phyloP scores from a whole-genome alignment of 2,329 filamentous ascomycete genomes.

The Colletotrichum orchidophilum region DNA sequence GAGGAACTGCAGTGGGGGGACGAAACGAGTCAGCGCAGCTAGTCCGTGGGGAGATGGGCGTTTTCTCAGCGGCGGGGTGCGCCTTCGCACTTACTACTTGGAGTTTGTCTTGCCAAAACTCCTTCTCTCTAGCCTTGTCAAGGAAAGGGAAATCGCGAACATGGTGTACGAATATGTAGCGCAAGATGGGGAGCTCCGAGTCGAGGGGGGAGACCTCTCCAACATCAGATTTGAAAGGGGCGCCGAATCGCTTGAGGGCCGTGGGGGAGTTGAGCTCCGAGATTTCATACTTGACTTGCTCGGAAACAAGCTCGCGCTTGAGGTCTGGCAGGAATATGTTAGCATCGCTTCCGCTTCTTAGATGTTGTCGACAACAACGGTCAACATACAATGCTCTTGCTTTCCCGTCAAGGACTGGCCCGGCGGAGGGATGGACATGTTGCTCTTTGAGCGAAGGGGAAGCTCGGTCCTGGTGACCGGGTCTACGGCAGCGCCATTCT shows the following conservation, averaged over 20 bases:
- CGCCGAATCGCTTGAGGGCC: conserved; percentile 92
- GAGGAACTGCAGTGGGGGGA: conserved; percentile 73
- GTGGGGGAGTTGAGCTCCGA: conserved; percentile 93
- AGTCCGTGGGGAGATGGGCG: background rate
- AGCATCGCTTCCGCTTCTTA: background rate
- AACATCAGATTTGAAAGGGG: conserved; percentile 90
- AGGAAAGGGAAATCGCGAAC: conserved; percentile 97
- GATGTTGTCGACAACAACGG: background rate
- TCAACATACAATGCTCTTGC: conserved; percentile 91
- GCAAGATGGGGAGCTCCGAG: conserved; percentile 90
- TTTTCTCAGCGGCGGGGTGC: background rate
- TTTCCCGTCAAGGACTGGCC: conserved; percentile 81
- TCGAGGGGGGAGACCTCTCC: conserved; percentile 94
- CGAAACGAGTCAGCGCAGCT: conserved; percentile 25
- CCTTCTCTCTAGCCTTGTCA: conserved; percentile 96
- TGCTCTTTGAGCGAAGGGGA: conserved; percentile 40
- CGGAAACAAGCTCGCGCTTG: conserved; percentile 91
- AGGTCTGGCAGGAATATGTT: conserved; percentile 68
- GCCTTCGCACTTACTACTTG: conserved; percentile 75
- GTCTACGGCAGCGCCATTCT: conserved; percentile 34
- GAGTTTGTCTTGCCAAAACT: conserved; percentile 99
- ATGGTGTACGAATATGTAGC: conserved; percentile 98
- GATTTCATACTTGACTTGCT: conserved; percentile 92
- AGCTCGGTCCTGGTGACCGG: conserved; percentile 23
- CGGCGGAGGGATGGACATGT: conserved; percentile 46